A percentile compares a stretch with the other conserved stretches of the same genome.
Evolutionary conservation across 176 grass and related monocot species (phyloP).

Genomic region (Typha latifolia): DNA sequence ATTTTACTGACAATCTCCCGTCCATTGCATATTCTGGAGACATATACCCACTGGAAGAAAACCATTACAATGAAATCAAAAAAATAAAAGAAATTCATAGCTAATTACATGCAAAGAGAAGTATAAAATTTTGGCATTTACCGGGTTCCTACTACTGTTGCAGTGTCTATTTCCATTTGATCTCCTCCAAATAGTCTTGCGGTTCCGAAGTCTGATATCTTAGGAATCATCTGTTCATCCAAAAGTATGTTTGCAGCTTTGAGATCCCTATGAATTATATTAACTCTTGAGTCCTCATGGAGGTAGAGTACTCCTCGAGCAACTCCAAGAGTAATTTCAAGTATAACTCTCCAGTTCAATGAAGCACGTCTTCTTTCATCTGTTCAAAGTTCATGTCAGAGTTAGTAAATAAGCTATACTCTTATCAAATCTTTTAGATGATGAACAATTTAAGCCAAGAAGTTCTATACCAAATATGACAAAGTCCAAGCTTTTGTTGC

Average conservation of each 20-base stretch:
- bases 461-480: conserved; percentile 10
- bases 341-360: conserved; percentile 1
- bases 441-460: background rate
- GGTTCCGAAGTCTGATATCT: conserved; percentile 13
- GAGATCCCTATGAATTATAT: conserved; percentile 12
- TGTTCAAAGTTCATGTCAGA: background rate
- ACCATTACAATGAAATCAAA: no score
- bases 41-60: conserved; percentile 16
- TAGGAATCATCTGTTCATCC: background rate
- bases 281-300: conserved; percentile 9
- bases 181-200: background rate
- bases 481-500: conserved; percentile 14
- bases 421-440: no score
- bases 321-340: conserved; percentile 6
- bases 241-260: conserved; percentile 13
- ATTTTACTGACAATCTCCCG: conserved; percentile 12
- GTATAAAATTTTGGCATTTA: background rate
- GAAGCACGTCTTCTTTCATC: background rate
- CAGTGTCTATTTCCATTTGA: background rate
- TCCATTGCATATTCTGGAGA: conserved; percentile 18
- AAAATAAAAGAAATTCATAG: no score
- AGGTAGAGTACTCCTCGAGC: conserved; percentile 12
- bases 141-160: conserved; percentile 9
- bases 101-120: background rate
- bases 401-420: background rate